Base-by-base conservation (phyloP, 2,329 filamentous ascomycete species). In the Ceratocystis cubensis region DNA sequence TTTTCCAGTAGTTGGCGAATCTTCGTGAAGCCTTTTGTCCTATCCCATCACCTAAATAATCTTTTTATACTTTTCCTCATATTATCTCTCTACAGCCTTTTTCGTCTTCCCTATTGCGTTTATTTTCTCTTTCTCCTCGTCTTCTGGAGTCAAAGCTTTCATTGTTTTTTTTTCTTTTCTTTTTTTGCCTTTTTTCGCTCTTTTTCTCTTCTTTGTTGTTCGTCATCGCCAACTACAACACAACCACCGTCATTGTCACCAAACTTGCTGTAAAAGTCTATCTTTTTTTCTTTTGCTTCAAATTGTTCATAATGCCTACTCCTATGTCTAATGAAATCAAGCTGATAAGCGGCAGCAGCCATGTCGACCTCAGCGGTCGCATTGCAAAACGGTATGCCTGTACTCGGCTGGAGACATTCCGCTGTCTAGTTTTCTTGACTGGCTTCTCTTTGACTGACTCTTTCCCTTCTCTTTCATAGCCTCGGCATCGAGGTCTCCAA, bases 401-500 rank as follows among this genome's bases (percentile, higher is more conserved):
- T 4, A 5, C 10, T 15, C 13, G 13, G 37, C 37, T 41, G 10
- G 37, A 13, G 33, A 4, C 37, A 4, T 15, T 41, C 37, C 13
- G 37, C 13, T 41, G 10, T 41, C 37, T 41, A 41, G 10, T 15
- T 41, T 37, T 41, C 37, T 41, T 41, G 37, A 13, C 10, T 3
- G 37, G 8, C 30, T 20, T 53, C 13, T 30, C n/a, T 67, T 59
- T 63, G 67, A 70, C 71, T 75, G 70, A 73, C 70, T 63, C n/a
- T 50, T 10, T 50, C 7, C 22, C 28, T 61, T 69, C 37, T 15
- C 10, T 41, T 41, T 41, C 10, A 65, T 74, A 90, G 88, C 73
- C 82, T 91, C 69, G 88, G 88, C 71, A 88, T 91, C 72, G 85
- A 90, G 72, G 82, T 91, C 71, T 87, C 87, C 69, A 89, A 89